Evolutionary conservation across 192 early-diverging fungal genomes (phyloP).

Genomic region (Backusella australiensis): DNA sequence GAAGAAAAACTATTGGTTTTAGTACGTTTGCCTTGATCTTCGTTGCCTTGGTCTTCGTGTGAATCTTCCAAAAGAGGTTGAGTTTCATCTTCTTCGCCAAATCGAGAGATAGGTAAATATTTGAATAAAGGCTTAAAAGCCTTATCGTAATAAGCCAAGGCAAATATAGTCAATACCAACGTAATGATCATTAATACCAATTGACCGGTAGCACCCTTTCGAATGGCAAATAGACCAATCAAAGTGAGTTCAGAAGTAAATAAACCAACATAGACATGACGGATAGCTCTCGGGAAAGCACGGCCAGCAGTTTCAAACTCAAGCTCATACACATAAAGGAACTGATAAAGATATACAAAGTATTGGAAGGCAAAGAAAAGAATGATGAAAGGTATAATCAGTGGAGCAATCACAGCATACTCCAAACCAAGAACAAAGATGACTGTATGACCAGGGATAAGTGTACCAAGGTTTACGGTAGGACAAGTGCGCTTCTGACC

Average conservation of each 20-base stretch:
- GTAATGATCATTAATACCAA: slow-evolving; percentile 42
- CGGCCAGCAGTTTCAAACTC: slow-evolving; percentile 59
- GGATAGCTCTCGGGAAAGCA: slow-evolving; percentile 58
- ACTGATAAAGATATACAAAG: slow-evolving; percentile 79
- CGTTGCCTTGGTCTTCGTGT: background rate
- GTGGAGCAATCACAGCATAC: slow-evolving; percentile 78
- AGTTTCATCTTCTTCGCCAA: slow-evolving; percentile 11
- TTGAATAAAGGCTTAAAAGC: slow-evolving; percentile 45
- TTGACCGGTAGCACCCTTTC: slow-evolving; percentile 43
- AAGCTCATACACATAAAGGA: slow-evolving; percentile 73
- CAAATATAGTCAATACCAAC: slow-evolving; percentile 25
- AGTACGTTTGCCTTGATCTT: background rate
- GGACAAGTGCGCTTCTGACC: slow-evolving; percentile 47
- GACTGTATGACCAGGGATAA: slow-evolving; percentile 66
- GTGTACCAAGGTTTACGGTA: slow-evolving; percentile 54
- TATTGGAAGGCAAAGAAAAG: slow-evolving; percentile 73
- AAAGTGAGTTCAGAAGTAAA: slow-evolving; percentile 75
- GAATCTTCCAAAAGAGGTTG: background rate
- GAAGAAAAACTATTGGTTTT: background rate
- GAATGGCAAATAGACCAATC: slow-evolving; percentile 67
- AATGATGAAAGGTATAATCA: slow-evolving; percentile 72
- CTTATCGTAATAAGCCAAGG: slow-evolving; percentile 34
- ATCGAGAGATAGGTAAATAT: slow-evolving; percentile 38
- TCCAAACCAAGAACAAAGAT: slow-evolving; percentile 71
- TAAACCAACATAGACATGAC: slow-evolving; percentile 63